These are phyloP conservation scores for Cystoisospora suis DNA, from an alignment of 169 alveolate genomes.

Conservation along the genomic window DNA sequence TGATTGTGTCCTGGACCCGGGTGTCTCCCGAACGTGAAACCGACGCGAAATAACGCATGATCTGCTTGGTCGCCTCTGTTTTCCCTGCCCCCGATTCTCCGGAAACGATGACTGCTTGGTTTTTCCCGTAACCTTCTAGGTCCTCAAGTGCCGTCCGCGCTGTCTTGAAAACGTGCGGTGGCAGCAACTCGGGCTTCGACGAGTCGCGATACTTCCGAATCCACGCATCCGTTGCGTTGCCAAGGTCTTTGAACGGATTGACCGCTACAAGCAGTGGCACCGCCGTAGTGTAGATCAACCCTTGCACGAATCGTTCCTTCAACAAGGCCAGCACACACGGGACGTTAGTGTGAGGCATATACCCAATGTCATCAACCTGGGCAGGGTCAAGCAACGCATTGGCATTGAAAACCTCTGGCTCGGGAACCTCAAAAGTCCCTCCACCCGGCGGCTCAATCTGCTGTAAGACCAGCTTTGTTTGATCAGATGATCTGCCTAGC, in stretches of 20 bases:
- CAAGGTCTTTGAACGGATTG: conserved; percentile 88
- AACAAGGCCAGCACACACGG: conserved; percentile 88
- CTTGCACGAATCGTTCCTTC: conserved; percentile 39
- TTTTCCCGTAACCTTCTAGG: conserved; percentile 25
- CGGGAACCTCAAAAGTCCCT: conserved; percentile 16
- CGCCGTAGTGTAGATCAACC: conserved; percentile 83
- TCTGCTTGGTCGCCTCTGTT: conserved; percentile 92
- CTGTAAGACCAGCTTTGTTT: neutral
- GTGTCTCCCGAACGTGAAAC: neutral
- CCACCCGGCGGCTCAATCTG: conserved; percentile 48
- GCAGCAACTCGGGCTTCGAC: conserved; percentile 69
- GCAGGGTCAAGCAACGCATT: conserved; percentile 76
- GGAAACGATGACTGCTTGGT: conserved; percentile 57
- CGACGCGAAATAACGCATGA: conserved; percentile 59
- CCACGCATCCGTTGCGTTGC: conserved; percentile 83
- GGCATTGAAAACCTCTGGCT: conserved; percentile 36
- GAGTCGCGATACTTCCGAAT: conserved; percentile 79
- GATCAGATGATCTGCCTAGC: conserved; percentile 30
- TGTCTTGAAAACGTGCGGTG: conserved; percentile 86
- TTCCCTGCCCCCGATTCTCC: conserved; percentile 99
- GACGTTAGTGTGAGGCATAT: conserved; percentile 85
- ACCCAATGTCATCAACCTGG: conserved; percentile 88
- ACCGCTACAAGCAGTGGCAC: conserved; percentile 90
- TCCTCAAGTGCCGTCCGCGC: conserved; percentile 69
- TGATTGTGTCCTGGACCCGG: conserved; percentile 70